Conservation (phyloP, 495 filamentous ascomycete species). For the Xylaria longipes region DNA sequence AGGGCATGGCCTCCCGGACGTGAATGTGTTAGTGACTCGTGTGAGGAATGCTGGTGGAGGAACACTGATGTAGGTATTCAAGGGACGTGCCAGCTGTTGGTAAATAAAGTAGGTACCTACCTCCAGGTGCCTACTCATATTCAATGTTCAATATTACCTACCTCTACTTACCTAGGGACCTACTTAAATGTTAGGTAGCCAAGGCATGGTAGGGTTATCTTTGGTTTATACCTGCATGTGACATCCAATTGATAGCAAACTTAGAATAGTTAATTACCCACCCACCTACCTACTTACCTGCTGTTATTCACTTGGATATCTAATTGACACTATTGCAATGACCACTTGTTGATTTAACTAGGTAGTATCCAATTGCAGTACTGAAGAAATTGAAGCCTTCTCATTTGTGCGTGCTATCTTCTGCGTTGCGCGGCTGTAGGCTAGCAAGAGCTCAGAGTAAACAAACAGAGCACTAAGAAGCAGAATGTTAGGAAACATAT, state of each 20-base stretch:
- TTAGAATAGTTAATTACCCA: background rate
- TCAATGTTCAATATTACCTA: no score
- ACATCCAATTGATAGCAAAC: background rate
- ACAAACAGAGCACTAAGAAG: background rate
- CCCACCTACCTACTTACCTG: background rate
- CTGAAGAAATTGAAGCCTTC: background rate
- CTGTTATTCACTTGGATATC: background rate
- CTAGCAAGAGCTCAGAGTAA: background rate
- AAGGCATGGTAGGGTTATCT: background rate
- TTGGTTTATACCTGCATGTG: background rate
- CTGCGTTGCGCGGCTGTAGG: background rate
- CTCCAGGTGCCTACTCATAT: background rate
- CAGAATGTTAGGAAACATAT: background rate
- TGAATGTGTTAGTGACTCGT: background rate
- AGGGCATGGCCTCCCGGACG: background rate
- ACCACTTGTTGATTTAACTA: no score
- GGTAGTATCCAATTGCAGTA: background rate
- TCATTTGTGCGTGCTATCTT: background rate
- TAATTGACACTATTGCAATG: background rate
- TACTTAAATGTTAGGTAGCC: background rate
- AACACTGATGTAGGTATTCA: background rate
- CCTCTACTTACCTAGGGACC: background rate
- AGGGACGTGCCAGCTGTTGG: background rate
- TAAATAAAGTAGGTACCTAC: background rate
- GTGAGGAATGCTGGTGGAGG: constrained; percentile 23